Base-by-base conservation (phyloP, 768 basidiomycete species). In the Amanita phalloides region DNA sequence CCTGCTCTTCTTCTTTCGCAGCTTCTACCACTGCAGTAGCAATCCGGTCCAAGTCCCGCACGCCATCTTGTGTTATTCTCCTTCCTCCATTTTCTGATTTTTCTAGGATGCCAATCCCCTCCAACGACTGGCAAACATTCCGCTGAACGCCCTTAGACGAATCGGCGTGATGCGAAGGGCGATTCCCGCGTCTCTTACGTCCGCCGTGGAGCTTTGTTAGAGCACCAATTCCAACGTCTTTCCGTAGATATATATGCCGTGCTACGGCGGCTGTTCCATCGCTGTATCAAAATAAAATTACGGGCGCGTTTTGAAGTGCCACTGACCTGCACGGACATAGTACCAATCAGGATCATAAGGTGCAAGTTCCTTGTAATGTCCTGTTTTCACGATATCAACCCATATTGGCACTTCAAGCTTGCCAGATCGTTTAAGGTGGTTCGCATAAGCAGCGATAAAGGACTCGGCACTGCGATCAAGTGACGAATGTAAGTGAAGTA, bases 291-390 rank as follows among this genome's bases (percentile, higher is more conserved):
- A 2, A 36, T 13, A 37, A 43, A n/a, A 32, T 23, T 10, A 43
- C 33, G 26, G 35, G 33, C 25, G 36, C 54, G 11, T 37, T 54
- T 51, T 36, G 41, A 4, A 45, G 4, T 47, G 53, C 5, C 38
- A 79, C 83, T 67, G 64, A 96, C 94, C 94, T 72, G 95, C 90
- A 64, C 96, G 91, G 68, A 95, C 78, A 74, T 98, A 99, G 81
- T 84, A 99, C 96, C 96, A 99, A 71, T 99, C 96, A 39, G 91
- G 89, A 72, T 98, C 92, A 74, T 97, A 97, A 50, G 96, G 96
- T 49, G 94, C 95, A 55, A 96, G 90, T 74, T 99, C 96, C 72
- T 98, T 98, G 80, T 77, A 93, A 54, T 87, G 75, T 67, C 90
- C 95, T 55, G 96, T 99, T 79, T 99, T 99, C 68, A 99, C 96